Evolutionary conservation across 176 grass and related monocot species (phyloP), one percentile per base, ranked within the genome.

Genomic region (Microstegium vimineum): DNA sequence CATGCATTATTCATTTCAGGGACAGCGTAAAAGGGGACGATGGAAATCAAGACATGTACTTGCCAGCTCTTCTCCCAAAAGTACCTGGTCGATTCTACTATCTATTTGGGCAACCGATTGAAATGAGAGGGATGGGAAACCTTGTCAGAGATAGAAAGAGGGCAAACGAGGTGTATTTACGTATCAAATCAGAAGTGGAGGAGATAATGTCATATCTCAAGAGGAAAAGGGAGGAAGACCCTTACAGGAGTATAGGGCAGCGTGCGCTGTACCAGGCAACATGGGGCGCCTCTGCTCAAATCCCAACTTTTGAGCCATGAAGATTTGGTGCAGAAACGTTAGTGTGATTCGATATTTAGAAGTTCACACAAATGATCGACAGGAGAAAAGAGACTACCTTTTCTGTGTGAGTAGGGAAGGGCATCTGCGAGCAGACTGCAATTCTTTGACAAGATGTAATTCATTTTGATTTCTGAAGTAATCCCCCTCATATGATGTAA

Each of bases 1-100:
- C 54, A 28, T 45, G 38, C 18, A 62, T 61, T 82, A 27, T 66
- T 91, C 52, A 27, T 93, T 91, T 41, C 88, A 95, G 96, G 89
- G 79, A 87, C 77, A 87, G 77, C 52, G 47, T 84, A 33, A 72
- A 92, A 83, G 96, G 91, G 46, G 93, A 95, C 63, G 76, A 92
- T 25, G 84, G 91, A 13, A 89, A 88, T 10, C 93, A 95, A 62
- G 76, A 87, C 14, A 17, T 99, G 30, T 49, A 86, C 76, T 0
- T 99, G 18, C 96, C 96, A 27, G 82, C 79, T 64, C 28, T 99
- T 73, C 59, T 99, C 63, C 93, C 96, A 18, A 99, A 94, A 69
- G 82, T 95, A 71, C 96, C 96, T 37, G 96, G 96, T 22, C 91
- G 93, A 43, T 90, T 99, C 70, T 99, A 99, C 77, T 99, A 85